These are phyloP conservation scores for Onygena corvina DNA, from an alignment of 2,329 filamentous ascomycete species.

Conservation along the genomic window DNA sequence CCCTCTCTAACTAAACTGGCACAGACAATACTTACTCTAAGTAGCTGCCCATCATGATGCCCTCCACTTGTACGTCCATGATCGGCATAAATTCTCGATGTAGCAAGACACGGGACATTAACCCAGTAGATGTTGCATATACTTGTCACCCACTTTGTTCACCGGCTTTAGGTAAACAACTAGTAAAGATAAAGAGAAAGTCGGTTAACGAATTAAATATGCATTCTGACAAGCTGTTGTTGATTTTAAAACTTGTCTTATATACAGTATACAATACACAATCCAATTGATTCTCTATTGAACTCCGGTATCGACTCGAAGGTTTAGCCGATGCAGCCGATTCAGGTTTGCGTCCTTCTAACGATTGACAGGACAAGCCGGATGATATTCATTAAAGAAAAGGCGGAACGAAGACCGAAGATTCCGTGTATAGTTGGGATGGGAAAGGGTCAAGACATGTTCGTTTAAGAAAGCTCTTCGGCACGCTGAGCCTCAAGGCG, in stretches of 20 bases:
- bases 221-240: neutral
- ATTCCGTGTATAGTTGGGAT: neutral
- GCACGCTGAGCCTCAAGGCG: slow-evolving; percentile 52
- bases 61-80: too few relatives aligned
- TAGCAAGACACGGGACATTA: too few relatives aligned
- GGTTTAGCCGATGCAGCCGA: neutral
- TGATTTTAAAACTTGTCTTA: neutral
- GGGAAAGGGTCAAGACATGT: neutral
- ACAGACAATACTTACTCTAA: too few relatives aligned
- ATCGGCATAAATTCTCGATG: too few relatives aligned
- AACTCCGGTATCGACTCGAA: neutral
- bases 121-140: too few relatives aligned
- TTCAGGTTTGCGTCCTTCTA: neutral
- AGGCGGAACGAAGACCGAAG: neutral
- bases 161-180: too few relatives aligned
- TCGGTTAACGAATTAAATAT: too few relatives aligned
- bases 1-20: too few relatives aligned
- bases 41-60: too few relatives aligned
- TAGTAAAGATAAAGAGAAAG: too few relatives aligned
- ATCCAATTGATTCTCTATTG: neutral
- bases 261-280: slow-evolving; percentile 1
- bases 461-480: neutral
- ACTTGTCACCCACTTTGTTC: neutral
- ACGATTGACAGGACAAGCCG: neutral
- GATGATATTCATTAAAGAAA: neutral